Conservation (phyloP, 139 green algal genomes). For the Volvox reticuliferus region DNA sequence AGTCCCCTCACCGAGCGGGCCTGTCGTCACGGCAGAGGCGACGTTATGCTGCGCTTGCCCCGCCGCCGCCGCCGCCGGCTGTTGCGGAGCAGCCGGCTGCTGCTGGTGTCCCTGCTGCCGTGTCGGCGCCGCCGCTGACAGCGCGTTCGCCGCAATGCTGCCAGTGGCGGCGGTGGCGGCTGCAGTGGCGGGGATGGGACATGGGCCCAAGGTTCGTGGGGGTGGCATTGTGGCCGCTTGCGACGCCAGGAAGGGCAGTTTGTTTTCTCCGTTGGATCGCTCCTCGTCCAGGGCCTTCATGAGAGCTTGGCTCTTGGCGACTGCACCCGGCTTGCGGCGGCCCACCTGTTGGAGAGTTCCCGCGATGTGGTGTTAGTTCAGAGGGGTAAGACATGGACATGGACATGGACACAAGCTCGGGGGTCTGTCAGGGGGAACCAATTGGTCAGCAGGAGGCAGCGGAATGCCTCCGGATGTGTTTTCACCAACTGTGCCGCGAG, state of each 20-base stretch:
- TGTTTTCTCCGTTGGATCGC: not conserved
- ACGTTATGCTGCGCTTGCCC: too few species aligned
- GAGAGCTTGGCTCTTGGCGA: not conserved
- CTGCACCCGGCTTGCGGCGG: not conserved
- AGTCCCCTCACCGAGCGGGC: not conserved
- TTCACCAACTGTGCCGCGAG: not conserved
- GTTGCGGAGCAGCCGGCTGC: too few species aligned
- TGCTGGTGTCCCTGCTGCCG: not conserved
- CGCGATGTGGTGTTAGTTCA: not conserved
- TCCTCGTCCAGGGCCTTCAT: not conserved
- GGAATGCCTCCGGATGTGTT: not conserved
- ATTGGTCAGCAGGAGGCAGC: not conserved
- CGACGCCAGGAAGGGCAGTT: constrained; percentile 25
- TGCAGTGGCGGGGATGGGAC: too few species aligned
- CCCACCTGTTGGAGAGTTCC: not conserved
- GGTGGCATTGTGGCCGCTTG: constrained; percentile 6
- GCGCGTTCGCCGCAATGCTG: too few species aligned
- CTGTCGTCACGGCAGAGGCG: too few species aligned
- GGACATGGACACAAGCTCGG: too few species aligned
- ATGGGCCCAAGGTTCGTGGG: not conserved
- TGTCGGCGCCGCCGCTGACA: not conserved
- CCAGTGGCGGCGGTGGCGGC: too few species aligned
- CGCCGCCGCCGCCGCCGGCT: too few species aligned
- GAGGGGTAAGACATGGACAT: too few species aligned
- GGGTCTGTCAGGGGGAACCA: too few species aligned